A percentile compares a stretch with the other conserved stretches of the same genome.
These are phyloP conservation scores for Tolypocladium guangdongense DNA, from an alignment of 2,329 filamentous ascomycete species.

Conservation along the genomic window DNA sequence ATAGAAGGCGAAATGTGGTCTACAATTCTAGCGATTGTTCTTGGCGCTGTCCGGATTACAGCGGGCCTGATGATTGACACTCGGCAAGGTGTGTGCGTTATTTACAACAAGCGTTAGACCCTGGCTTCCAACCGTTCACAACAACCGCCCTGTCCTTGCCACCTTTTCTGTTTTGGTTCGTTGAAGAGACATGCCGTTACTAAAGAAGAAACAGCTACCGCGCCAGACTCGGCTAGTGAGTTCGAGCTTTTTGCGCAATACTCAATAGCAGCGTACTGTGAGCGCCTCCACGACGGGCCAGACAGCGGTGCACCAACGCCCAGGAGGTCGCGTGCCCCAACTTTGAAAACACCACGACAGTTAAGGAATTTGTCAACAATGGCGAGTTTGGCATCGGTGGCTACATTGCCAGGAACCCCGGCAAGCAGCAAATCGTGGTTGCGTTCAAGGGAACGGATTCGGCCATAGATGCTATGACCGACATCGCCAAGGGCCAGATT, in stretches of 20 bases:
- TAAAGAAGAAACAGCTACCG: not conserved
- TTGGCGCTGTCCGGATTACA: too few relatives aligned
- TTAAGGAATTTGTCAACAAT: slow-evolving; percentile 17
- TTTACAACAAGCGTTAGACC: too few relatives aligned
- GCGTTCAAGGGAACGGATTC: slow-evolving; percentile 47
- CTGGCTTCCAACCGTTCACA: too few relatives aligned
- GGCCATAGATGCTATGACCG: slow-evolving; percentile 49
- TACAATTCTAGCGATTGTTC: too few relatives aligned
- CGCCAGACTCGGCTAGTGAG: not conserved
- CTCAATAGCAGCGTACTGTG: not conserved
- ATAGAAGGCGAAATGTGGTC: too few relatives aligned
- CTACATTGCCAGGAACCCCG: slow-evolving; percentile 38
- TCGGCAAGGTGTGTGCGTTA: too few relatives aligned
- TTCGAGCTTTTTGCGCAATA: not conserved
- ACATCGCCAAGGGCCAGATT: slow-evolving; percentile 17
- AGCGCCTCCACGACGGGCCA: too few relatives aligned
- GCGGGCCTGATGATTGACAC: too few relatives aligned
- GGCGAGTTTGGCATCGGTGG: slow-evolving; percentile 32
- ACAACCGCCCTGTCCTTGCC: too few relatives aligned
- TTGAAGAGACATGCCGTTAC: too few relatives aligned
- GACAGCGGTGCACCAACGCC: not conserved
- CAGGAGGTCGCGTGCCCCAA: slow-evolving; percentile 37
- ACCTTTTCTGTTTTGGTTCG: too few relatives aligned
- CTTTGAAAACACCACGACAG: slow-evolving; percentile 15
- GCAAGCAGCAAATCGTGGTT: slow-evolving; percentile 42